phyloP scores from a whole-genome alignment of 1,284 basidiomycete genomes.

The Polyporus tsugae region DNA sequence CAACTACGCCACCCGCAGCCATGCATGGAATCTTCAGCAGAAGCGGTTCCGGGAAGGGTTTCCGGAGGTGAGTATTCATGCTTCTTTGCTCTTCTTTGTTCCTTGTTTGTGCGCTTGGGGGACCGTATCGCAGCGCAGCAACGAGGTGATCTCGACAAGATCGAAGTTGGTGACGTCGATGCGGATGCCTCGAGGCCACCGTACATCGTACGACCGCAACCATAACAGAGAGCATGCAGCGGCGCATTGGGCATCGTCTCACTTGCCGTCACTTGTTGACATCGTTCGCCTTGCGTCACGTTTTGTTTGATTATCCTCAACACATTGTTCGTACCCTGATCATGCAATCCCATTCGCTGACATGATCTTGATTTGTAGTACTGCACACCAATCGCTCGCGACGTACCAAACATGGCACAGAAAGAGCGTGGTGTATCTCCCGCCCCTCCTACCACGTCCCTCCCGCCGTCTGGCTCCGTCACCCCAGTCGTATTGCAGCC shows the following conservation, averaged over 20 bases:
- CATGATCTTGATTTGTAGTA: constrained; percentile 56
- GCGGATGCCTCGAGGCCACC: constrained; percentile 17
- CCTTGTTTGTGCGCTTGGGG: constrained; percentile 4
- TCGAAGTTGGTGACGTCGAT: constrained; percentile 9
- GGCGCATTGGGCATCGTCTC: constrained; percentile 12
- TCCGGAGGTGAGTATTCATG: constrained; percentile 69
- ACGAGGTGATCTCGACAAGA: constrained; percentile 14
- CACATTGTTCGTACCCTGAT: not conserved
- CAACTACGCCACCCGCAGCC: constrained; percentile 80
- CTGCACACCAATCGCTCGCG: constrained; percentile 68
- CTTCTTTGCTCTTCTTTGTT: constrained; percentile 2
- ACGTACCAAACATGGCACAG: constrained; percentile 91
- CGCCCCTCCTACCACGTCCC: constrained; percentile 31
- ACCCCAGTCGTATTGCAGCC: constrained; percentile 18
- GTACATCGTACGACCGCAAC: constrained; percentile 11
- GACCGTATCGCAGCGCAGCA: constrained; percentile 9
- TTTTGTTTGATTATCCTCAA: not conserved
- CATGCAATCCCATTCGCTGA: not conserved
- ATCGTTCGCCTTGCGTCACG: not conserved
- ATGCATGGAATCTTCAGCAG: constrained; percentile 85
- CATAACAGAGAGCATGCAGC: no score
- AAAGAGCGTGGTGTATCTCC: constrained; percentile 67
- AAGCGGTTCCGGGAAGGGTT: constrained; percentile 87
- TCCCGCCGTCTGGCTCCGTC: constrained; percentile 27
- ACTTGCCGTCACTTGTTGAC: constrained; percentile 1